These are phyloP conservation scores for Eucalyptus microcorys DNA, from an alignment of 345 rosid genomes.

Conservation along the genomic window DNA sequence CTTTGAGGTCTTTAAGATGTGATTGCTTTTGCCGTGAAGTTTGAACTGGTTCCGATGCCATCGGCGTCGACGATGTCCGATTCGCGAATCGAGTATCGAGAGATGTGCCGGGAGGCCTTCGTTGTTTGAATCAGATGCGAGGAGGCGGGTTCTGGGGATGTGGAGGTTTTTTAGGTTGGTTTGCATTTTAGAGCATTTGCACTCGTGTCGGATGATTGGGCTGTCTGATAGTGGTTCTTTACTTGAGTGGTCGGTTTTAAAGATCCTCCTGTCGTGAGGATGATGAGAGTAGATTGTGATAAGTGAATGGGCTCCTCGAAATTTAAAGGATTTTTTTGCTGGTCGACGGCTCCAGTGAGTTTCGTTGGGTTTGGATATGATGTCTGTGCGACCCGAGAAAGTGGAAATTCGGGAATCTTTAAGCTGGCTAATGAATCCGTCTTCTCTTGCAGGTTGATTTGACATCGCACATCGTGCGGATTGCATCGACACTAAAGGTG, in stretches of 20 bases:
- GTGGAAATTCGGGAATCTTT: neutral
- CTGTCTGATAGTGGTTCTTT: neutral
- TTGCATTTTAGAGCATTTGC: neutral
- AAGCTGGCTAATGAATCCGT: neutral
- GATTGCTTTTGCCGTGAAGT: neutral
- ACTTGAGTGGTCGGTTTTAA: neutral
- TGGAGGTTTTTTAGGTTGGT: neutral
- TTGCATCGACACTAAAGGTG: constrained; percentile 67
- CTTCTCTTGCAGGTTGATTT: constrained; percentile 61
- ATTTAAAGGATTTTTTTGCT: neutral
- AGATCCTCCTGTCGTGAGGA: neutral
- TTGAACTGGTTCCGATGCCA: neutral
- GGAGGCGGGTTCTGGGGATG: neutral
- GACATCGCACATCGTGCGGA: constrained; percentile 70
- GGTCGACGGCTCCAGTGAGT: accelerated
- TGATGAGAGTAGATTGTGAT: neutral
- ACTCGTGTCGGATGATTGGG: neutral
- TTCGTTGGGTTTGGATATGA: neutral
- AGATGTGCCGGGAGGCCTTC: neutral
- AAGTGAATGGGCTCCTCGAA: neutral
- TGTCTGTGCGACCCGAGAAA: neutral
- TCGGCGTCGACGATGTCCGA: neutral
- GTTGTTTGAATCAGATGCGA: neutral
- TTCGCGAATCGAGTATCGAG: neutral
- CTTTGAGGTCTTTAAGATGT: neutral